Conservation (phyloP, 345 rosid species). For the Jatropha curcas region DNA sequence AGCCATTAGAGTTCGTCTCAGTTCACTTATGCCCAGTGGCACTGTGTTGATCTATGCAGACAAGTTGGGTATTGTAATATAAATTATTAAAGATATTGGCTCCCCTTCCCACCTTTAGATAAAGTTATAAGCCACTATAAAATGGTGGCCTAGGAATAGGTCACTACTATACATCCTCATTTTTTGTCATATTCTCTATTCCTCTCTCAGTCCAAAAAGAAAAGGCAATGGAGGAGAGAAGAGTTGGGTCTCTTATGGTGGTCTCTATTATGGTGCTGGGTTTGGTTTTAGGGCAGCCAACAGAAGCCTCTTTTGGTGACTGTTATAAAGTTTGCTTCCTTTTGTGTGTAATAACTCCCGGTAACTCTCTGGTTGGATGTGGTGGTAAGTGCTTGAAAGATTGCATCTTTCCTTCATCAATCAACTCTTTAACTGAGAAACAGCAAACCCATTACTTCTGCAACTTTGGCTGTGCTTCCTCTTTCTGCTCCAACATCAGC, state of each 20-base stretch:
- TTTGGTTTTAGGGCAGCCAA: conserved; percentile 19
- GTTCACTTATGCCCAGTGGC: too few relatives aligned
- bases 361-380: conserved; percentile 13
- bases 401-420: conserved; percentile 25
- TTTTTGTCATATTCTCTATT: background rate
- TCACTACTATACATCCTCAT: background rate
- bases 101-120: too few relatives aligned
- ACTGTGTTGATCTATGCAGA: too few relatives aligned
- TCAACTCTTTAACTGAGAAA: background rate
- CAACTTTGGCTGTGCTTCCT: conserved; percentile 48
- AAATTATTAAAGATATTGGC: too few relatives aligned
- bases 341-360: conserved; percentile 27
- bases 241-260: background rate
- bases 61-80: too few relatives aligned
- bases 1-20: too few relatives aligned
- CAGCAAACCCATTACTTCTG: conserved; percentile 29
- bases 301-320: conserved; percentile 22
- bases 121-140: too few relatives aligned
- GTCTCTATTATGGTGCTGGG: conserved; percentile 29
- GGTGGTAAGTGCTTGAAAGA: conserved; percentile 37
- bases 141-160: background rate
- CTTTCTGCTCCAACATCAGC: conserved; percentile 45
- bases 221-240: conserved; percentile 18
- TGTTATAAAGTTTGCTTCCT: conserved; percentile 44
- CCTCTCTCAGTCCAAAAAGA: background rate